Base-by-base conservation (phyloP, 352 stramenopile genomes). In the Achlya hypogyna region DNA sequence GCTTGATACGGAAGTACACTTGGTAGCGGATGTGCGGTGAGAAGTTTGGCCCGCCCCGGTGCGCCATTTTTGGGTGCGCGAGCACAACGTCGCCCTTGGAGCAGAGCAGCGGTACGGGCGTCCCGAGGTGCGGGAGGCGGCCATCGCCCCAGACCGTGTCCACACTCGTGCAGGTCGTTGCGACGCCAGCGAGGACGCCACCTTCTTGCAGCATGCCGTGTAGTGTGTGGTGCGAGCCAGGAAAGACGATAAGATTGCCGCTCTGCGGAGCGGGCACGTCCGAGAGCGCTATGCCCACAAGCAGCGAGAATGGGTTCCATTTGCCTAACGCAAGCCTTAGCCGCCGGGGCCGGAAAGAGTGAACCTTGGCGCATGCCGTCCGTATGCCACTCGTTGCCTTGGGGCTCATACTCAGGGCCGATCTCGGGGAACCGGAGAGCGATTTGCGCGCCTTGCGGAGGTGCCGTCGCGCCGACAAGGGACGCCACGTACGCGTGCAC, bases 1-100 rank as follows among this genome's bases (percentile, higher is more conserved):
- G 82, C 72, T 91, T 93, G 63, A 93, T 76, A 28, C 84, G 84
- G 49, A 91, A 91, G 78, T 91, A 91, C 12, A 93, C 62, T 71
- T 91, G 84, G 63, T 93, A 93, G 25, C 82, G 81, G 45, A 93
- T 82, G 62, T 93, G 77, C 0, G 79, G 82, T 2, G 81, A 91
- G 58, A 90, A 93, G 73, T 91, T 93, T 53, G 88, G 82, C 0
- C 84, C 82, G 51, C 82, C 84, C 40, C 82, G 79, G 42, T 93
- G 84, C 16, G 84, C 82, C 22, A 89, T 71, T 42, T 86, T 87
- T 14, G 84, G 81, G 51, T 93, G 84, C 5, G 81, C 82, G 40
- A 93, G 71, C 54, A 91, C 82, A 28, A 91, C 70, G 68, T 91
- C 82, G 16, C 84, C 84, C 22, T 76, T 73, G 1, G 63, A 54